phyloP scores from a whole-genome alignment of 192 early-diverging fungal genomes.

The Backusella westeae region DNA sequence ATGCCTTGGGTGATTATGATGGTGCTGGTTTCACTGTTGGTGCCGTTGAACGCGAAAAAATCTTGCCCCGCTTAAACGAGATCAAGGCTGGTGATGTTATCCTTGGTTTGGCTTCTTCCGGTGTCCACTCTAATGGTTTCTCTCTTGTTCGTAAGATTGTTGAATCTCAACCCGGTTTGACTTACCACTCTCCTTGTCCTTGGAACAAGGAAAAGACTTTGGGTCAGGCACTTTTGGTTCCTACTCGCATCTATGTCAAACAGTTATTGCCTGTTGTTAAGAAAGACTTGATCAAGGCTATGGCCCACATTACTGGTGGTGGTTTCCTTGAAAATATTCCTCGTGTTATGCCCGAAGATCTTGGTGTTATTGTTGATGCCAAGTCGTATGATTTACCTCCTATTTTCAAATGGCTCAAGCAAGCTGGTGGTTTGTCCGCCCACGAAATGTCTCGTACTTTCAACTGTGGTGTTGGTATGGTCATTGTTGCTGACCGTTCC shows the following conservation, averaged over 20 bases:
- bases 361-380: constrained; percentile 85
- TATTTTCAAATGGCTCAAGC: constrained; percentile 96
- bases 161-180: constrained; percentile 63
- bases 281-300: constrained; percentile 82
- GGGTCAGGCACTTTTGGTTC: constrained; percentile 85
- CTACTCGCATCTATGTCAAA: constrained; percentile 96
- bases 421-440: constrained; percentile 73
- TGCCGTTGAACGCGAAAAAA: constrained; percentile 86
- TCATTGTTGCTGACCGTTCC: constrained; percentile 73
- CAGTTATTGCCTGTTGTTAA: constrained; percentile 82
- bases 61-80: constrained; percentile 79
- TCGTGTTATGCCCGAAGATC: constrained; percentile 81
- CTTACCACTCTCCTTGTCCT: constrained; percentile 79
- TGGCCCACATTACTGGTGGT: constrained; percentile 99
- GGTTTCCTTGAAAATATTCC: constrained; percentile 99
- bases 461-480: constrained; percentile 99
- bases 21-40: constrained; percentile 97
- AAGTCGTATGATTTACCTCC: constrained; percentile 75
- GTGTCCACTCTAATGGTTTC: constrained; percentile 99
- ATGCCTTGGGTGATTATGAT: constrained; percentile 83
- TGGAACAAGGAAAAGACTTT: constrained; percentile 69
- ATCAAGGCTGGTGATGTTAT: constrained; percentile 83
- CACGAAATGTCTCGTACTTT: constrained; percentile 95
- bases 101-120: constrained; percentile 92
- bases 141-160: constrained; percentile 94